Evolutionary conservation across 345 rosid genomes (phyloP), one percentile per base, ranked within the genome.

Genomic region (Aquilaria sinensis): DNA sequence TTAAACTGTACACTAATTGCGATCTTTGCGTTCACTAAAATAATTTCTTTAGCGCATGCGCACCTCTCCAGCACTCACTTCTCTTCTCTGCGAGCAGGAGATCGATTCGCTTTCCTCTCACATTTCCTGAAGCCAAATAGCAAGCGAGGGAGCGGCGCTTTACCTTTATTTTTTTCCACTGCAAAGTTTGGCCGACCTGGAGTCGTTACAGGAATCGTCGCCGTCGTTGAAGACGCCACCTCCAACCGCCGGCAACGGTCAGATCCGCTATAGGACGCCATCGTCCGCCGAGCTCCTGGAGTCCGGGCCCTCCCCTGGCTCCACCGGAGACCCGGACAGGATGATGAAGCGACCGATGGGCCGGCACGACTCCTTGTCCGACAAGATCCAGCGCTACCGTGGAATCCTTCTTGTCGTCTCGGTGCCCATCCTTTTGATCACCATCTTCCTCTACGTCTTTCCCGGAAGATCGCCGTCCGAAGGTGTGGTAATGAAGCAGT

Each of bases 211-310:
- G 77, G 86, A 92, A 90, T 52, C 79, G 81, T 66, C 78, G 71
- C 86, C 70, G 73, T 80, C 95, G 80, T 62, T 83, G 66, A 87
- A 82, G 83, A 68, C 75, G 51, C 63, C 82, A 54, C n/a, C 69
- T 86, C 72, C 88, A 73, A 48, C 90, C 46, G 31, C 65, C 78
- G 75, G 75, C 33, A 86, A 83, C 88, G 98, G 96, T 69, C 88
- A 85, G 89, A 87, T 94, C 82, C 95, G 99, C 15, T 88, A 86
- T 84, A 85, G 96, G 61, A 71, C 96, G 51, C 93, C 86, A 31
- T 81, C 95, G 71, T 76, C 89, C 43, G 58, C 88, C 41, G 86
- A 78, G 70, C 88, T 87, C 34, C 61, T 73, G 60, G 77, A 75
- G 62, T 68, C 76, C 15, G 79, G 83, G 37, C 51, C 70, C 49